Conservation (phyloP, 139 green algal genomes). For the Trebouxia sp. region DNA sequence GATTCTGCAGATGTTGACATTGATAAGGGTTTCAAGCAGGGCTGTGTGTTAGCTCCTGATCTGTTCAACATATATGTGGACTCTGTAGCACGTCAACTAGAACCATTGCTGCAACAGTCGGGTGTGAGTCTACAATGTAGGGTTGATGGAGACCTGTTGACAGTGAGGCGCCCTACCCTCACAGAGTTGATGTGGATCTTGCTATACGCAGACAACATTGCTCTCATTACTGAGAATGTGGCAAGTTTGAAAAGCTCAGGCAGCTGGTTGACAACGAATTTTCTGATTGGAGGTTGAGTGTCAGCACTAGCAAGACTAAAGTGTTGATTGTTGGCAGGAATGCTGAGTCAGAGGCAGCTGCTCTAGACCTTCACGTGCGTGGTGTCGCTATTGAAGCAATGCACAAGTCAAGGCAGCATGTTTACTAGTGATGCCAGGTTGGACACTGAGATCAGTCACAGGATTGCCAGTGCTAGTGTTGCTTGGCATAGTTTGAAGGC, state of each 20-base stretch:
- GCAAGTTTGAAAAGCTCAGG: not conserved
- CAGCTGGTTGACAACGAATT: not conserved
- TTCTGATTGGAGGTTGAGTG: not conserved
- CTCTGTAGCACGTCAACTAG: not conserved
- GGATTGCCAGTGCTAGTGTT: too few species aligned
- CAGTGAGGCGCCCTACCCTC: not conserved
- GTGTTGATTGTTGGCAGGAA: not conserved
- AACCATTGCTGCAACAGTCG: not conserved
- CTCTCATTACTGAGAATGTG: not conserved
- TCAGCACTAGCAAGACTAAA: constrained; percentile 1
- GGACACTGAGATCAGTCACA: not conserved
- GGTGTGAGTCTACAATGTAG: not conserved
- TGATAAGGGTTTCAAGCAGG: constrained; percentile 9
- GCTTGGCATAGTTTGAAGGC: too few species aligned
- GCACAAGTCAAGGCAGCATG: constrained; percentile 2
- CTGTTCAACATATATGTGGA: constrained; percentile 8
- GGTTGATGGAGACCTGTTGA: not conserved
- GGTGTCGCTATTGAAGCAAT: constrained; percentile 2
- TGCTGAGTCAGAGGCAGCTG: not conserved
- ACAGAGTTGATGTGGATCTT: not conserved
- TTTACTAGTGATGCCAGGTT: not conserved
- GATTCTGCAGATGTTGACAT: constrained; percentile 13
- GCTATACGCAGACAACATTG: not conserved
- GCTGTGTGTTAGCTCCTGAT: not conserved
- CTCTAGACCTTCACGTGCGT: not conserved